These are phyloP conservation scores for Lyophyllum shimeji DNA, from an alignment of 768 basidiomycete species.

Conservation along the genomic window DNA sequence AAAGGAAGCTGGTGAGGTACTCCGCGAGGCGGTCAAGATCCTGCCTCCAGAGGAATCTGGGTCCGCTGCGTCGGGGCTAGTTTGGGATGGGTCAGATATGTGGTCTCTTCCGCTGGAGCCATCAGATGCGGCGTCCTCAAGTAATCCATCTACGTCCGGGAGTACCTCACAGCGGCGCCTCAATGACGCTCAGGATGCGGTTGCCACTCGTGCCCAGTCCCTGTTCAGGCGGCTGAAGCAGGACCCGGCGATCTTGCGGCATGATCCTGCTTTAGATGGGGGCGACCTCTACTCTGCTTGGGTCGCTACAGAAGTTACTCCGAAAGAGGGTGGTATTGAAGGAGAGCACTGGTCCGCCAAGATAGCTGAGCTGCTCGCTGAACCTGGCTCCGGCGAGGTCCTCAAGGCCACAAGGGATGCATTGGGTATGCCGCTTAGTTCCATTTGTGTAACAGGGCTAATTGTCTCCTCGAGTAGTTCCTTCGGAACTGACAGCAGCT, in stretches of 20 bases:
- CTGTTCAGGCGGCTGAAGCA: constrained; percentile 70
- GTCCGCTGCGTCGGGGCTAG: constrained; percentile 34
- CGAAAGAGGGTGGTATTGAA: constrained; percentile 55
- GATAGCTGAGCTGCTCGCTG: constrained; percentile 47
- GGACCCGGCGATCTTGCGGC: constrained; percentile 72
- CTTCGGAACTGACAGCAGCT: constrained; percentile 57
- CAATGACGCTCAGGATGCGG: constrained; percentile 47
- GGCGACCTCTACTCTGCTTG: constrained; percentile 58
- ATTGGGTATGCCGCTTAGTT: constrained; percentile 48
- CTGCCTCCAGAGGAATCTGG: constrained; percentile 70
- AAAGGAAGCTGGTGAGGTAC: constrained; percentile 77
- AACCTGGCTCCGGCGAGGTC: constrained; percentile 48
- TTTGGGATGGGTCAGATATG: constrained; percentile 88
- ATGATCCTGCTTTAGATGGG: constrained; percentile 71
- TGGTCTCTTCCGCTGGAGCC: constrained; percentile 67
- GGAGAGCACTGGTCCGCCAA: constrained; percentile 56
- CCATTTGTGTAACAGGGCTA: neutral
- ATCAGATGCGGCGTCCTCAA: constrained; percentile 15
- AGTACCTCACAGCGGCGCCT: constrained; percentile 26
- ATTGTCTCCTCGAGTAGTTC: constrained; percentile 48
- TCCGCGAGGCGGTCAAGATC: constrained; percentile 90
- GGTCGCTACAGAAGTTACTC: constrained; percentile 50
- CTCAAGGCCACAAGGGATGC: constrained; percentile 52
- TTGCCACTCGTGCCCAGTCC: constrained; percentile 75
- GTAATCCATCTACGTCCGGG: neutral